Evolutionary conservation across 441 rosid species (phyloP), one percentile per base, ranked within the genome.

Genomic region (Corymbia citriodora): DNA sequence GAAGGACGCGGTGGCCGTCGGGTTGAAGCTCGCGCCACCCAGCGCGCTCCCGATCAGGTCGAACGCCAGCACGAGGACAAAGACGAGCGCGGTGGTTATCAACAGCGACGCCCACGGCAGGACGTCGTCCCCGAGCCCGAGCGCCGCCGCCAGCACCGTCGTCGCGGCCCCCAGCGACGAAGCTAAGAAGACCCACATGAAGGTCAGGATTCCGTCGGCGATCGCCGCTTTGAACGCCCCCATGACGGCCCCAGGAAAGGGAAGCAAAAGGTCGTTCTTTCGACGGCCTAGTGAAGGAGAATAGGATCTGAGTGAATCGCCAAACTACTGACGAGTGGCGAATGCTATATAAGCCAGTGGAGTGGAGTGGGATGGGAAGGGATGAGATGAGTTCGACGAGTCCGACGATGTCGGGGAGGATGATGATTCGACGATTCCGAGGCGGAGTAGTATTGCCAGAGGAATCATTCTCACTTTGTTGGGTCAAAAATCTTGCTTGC

Each of bases 11-110:
- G 90, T 97, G 25, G 94, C 96, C 25, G 96, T 94, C 74, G 99
- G 99, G 90, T 97, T 97, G 89, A 97, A 98, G 92, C 97, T 96
- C 89, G 99, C 99, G 5, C 99, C 99, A 70, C 99, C 99, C 11
- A 98, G 93, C 53, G 91, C 79, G 1, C 23, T 92, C 45, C 91
- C 99, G 40, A 98, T 94, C 50, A 95, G 81, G 36, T 87, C 92
- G 87, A 97, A 97, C 65, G 95, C 49, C 81, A 95, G 94, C 85
- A 97, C 94, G 88, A 96, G 96, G 81, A 93, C 90, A 63, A 96
- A 97, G 88, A 98, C 88, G 17, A 97, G 88, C 40, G 91, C 45
- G 19, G 95, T 95, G 83, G 95, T 90, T 74, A 97, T 95, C 88
- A 94, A 90, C 85, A 94, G 33, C 72, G 96, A 90, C 14, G 94